Percentiles rank a stretch among this genome's conserved stretches.
phyloP scores from a whole-genome alignment of 2,329 filamentous ascomycete species.

The Pyrenophora teres region DNA sequence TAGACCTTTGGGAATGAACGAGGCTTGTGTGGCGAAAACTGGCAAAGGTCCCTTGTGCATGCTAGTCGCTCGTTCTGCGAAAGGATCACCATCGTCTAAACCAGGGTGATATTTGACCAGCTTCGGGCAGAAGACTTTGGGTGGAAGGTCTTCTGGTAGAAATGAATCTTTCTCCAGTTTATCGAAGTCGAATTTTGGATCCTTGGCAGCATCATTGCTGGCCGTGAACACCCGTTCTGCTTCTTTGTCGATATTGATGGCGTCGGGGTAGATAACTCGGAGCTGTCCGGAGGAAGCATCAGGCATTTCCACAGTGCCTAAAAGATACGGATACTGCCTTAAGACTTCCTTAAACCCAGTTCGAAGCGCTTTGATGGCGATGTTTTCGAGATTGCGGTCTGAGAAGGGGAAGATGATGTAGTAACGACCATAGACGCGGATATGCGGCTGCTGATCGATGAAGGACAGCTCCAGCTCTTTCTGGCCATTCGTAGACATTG shows the following conservation, averaged over 20 bases:
- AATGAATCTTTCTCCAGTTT: constrained; percentile 14
- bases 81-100: constrained; percentile 15
- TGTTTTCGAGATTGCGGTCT: constrained; percentile 11
- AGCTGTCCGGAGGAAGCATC: constrained; percentile 8
- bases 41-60: constrained; percentile 23
- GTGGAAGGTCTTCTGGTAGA: constrained; percentile 14
- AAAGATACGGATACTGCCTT: constrained; percentile 18
- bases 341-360: constrained; percentile 18
- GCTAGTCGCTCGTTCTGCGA: constrained; percentile 10
- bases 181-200: constrained; percentile 7
- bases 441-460: constrained; percentile 22
- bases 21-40: constrained; percentile 28
- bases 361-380: constrained; percentile 15
- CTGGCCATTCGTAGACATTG: not conserved
- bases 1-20: constrained; percentile 35
- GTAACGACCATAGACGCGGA: constrained; percentile 21
- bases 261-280: constrained; percentile 15
- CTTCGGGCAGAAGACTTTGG: constrained; percentile 15
- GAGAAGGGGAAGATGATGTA: constrained; percentile 25
- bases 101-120: constrained; percentile 16
- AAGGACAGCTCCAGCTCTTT: constrained; percentile 20
- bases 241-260: constrained; percentile 10
- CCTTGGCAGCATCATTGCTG: not conserved
- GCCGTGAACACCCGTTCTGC: constrained; percentile 11
- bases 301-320: constrained; percentile 17